These are phyloP conservation scores for Trichoderma gamsii DNA, from an alignment of 495 filamentous ascomycete species.

Conservation along the genomic window DNA sequence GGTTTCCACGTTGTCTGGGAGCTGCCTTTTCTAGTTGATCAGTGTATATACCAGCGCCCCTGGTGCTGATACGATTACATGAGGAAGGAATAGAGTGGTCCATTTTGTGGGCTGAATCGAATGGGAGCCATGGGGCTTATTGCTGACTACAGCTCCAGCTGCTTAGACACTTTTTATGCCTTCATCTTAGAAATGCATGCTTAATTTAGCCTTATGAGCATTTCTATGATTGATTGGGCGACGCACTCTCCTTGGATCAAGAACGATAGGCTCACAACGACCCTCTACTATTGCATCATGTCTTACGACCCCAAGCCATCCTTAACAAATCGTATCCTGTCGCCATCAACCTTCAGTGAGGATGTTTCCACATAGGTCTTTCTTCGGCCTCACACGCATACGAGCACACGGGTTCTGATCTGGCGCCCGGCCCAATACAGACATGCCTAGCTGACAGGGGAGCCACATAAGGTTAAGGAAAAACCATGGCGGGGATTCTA, in stretches of 20 bases:
- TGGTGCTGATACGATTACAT: not conserved
- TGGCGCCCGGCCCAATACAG: not conserved
- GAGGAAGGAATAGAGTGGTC: not conserved
- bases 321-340: not conserved
- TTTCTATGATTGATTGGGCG: too few relatives aligned
- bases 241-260: too few relatives aligned
- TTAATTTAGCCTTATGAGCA: too few relatives aligned
- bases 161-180: not conserved
- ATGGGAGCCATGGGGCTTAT: not conserved
- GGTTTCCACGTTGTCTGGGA: not conserved
- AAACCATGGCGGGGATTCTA: too few relatives aligned
- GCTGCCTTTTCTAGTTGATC: not conserved
- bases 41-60: not conserved
- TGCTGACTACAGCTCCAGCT: not conserved
- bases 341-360: not conserved
- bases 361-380: not conserved
- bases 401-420: too few relatives aligned
- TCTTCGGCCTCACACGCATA: not conserved
- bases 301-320: too few relatives aligned
- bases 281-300: too few relatives aligned
- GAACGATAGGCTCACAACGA: too few relatives aligned
- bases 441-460: not conserved
- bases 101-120: not conserved
- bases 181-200: too few relatives aligned
- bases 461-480: not conserved